A percentile compares a stretch with the other conserved stretches of the same genome.
Evolutionary conservation across 2,329 filamentous ascomycete species (phyloP).

Genomic region (Aspergillus udagawae): DNA sequence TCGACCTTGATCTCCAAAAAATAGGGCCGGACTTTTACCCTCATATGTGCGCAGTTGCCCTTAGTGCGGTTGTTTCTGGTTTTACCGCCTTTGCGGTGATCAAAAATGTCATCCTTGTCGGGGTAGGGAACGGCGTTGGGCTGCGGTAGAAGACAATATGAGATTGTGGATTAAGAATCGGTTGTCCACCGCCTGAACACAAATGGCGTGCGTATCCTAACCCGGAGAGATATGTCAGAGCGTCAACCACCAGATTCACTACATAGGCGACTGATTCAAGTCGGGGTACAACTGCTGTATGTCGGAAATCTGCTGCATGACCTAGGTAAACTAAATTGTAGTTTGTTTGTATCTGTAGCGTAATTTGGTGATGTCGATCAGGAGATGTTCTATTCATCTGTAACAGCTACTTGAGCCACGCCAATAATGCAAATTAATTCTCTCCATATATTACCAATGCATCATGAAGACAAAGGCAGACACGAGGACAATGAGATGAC

Average conservation of each 20-base stretch:
- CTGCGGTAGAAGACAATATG: neutral
- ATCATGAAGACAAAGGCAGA: neutral
- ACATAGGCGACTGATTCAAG: neutral
- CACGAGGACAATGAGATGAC: neutral
- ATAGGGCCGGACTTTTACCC: neutral
- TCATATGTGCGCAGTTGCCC: neutral
- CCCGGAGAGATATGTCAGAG: neutral
- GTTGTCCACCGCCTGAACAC: neutral
- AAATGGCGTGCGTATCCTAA: neutral
- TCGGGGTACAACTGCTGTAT: no score
- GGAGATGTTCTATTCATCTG: neutral
- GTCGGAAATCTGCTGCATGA: neutral
- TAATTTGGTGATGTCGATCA: neutral
- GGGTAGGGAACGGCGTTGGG: neutral
- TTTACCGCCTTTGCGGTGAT: neutral
- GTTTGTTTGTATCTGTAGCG: neutral
- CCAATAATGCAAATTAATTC: no score
- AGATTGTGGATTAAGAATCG: neutral
- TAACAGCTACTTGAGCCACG: neutral
- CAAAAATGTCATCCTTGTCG: neutral
- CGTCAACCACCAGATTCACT: neutral
- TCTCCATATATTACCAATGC: neutral
- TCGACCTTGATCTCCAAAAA: neutral
- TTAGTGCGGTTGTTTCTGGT: no score
- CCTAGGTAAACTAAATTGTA: neutral